phyloP scores from a whole-genome alignment of 192 early-diverging fungal species.

The Coemansia sp. region DNA sequence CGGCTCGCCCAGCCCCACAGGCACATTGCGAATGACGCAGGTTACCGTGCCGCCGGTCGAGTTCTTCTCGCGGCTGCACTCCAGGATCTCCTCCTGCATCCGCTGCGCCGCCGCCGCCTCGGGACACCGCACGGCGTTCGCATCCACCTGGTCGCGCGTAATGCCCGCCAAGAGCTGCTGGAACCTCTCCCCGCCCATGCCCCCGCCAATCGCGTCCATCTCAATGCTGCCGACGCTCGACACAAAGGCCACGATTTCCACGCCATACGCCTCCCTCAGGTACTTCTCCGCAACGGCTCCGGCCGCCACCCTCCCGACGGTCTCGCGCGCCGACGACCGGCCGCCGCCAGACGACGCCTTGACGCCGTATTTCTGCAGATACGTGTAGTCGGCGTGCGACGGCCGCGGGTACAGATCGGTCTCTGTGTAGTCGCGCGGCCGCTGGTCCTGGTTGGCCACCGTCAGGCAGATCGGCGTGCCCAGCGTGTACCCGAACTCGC shows the following conservation, averaged over 20 bases:
- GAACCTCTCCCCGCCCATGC: conserved; percentile 53
- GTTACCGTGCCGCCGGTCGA: conserved; percentile 94
- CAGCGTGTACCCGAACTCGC: conserved; percentile 87
- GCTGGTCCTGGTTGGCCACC: conserved; percentile 93
- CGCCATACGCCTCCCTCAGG: conserved; percentile 68
- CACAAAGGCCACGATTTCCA: conserved; percentile 96
- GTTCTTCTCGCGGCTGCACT: conserved; percentile 75
- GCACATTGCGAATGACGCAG: conserved; percentile 93
- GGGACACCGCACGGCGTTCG: conserved; percentile 87
- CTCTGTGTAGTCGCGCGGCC: conserved; percentile 94
- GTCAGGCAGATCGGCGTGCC: conserved; percentile 93
- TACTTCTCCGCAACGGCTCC: conserved; percentile 99
- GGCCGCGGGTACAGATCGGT: conserved; percentile 95
- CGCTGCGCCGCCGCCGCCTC: conserved; percentile 63
- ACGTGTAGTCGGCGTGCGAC: conserved; percentile 97
- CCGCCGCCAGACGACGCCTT: conserved; percentile 96
- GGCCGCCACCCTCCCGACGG: conserved; percentile 94
- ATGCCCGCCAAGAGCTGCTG: conserved; percentile 66
- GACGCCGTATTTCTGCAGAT: conserved; percentile 91
- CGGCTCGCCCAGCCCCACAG: conserved; percentile 92
- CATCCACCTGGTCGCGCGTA: conserved; percentile 71
- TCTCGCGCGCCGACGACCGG: conserved; percentile 90
- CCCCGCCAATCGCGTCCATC: conserved; percentile 61
- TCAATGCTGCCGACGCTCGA: conserved; percentile 77
- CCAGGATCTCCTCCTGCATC: conserved; percentile 86